Conservation (phyloP, 176 grass and related monocot genomes). For the Triticum dicoccoides region DNA sequence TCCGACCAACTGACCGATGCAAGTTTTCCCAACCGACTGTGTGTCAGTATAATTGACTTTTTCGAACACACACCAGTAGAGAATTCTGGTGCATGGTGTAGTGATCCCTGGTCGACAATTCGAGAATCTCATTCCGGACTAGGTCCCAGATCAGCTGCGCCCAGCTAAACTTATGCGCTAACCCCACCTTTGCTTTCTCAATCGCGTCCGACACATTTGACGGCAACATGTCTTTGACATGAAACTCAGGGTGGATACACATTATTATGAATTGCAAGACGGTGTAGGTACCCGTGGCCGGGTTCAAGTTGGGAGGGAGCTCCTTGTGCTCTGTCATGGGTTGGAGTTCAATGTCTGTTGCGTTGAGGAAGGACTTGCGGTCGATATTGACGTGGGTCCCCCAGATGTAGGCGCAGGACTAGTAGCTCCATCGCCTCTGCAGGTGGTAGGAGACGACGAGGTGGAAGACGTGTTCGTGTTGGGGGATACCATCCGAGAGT, state of each 20-base stretch:
- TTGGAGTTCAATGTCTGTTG: slow-evolving; percentile 38
- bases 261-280: slow-evolving; percentile 52
- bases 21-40: no score
- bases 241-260: slow-evolving; percentile 42
- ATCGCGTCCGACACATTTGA: background rate
- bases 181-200: no score
- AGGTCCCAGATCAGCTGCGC: no score
- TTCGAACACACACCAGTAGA: no score
- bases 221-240: slow-evolving; percentile 68
- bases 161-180: no score
- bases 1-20: no score
- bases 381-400: slow-evolving; percentile 44
- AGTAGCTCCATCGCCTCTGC: background rate
- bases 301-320: slow-evolving; percentile 32
- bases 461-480: slow-evolving; percentile 37
- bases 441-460: slow-evolving; percentile 72
- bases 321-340: slow-evolving; percentile 27
- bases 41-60: no score
- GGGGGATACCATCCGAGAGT: slow-evolving; percentile 28
- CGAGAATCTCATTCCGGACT: no score
- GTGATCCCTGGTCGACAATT: no score
- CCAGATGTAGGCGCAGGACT: slow-evolving; percentile 43
- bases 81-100: no score
- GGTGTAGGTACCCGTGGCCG: slow-evolving; percentile 8
- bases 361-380: slow-evolving; percentile 43